Evolutionary conservation across 2,329 filamentous ascomycete genomes (phyloP).

Genomic region (Aureobasidium zeae): DNA sequence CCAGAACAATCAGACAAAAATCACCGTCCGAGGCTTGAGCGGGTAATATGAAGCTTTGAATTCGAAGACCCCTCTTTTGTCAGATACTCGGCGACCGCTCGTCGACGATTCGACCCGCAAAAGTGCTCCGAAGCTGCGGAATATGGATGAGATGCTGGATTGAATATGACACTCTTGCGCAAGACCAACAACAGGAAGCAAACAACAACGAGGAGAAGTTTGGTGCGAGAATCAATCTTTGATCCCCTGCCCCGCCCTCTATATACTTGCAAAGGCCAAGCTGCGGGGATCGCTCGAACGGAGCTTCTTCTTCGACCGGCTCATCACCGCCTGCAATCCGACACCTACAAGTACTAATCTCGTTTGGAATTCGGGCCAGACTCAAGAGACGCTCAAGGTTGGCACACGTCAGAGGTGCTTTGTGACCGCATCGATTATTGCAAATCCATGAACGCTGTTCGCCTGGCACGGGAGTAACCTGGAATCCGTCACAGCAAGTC

Average conservation of each 20-base stretch:
- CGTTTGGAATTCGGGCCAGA: constrained; percentile 10
- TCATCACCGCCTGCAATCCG: not conserved
- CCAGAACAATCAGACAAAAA: not conserved
- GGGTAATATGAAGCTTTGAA: constrained; percentile 4
- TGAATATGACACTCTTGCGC: constrained; percentile 1
- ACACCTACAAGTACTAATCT: too few relatives aligned
- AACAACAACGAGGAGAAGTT: too few relatives aligned
- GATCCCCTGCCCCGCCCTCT: constrained; percentile 1
- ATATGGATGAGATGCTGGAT: not conserved
- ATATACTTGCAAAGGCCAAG: not conserved
- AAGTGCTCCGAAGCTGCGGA: constrained; percentile 6
- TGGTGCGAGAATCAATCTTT: constrained; percentile 11
- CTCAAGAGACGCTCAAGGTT: not conserved
- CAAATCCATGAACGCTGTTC: constrained; percentile 3
- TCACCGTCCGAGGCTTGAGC: constrained; percentile 7
- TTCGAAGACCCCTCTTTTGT: not conserved
- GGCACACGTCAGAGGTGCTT: constrained; percentile 9
- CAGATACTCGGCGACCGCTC: not conserved
- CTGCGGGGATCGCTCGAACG: constrained; percentile 9
- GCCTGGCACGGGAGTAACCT: too few relatives aligned
- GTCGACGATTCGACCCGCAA: not conserved
- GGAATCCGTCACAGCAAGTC: too few relatives aligned
- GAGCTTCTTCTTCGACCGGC: not conserved
- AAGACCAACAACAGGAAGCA: not conserved
- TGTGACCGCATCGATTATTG: not conserved